Percentiles rank a stretch among this genome's conserved stretches.
phyloP scores from a whole-genome alignment of 768 basidiomycete species.

The Xerocomus brunneocitrinus region DNA sequence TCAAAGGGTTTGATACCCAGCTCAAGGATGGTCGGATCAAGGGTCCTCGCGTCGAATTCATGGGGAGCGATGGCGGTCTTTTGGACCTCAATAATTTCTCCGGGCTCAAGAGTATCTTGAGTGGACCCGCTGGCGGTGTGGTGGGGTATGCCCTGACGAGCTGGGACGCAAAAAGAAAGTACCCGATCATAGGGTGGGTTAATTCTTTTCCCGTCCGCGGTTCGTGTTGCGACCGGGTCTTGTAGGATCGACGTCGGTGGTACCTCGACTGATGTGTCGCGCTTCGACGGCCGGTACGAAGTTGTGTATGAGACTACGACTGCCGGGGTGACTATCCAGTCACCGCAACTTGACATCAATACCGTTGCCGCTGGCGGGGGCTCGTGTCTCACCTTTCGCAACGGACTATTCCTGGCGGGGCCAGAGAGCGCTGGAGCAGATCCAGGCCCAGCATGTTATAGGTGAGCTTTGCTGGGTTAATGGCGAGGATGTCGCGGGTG shows the following conservation, averaged over 20 bases:
- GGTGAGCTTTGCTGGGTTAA: slow-evolving; percentile 40
- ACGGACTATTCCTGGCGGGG: slow-evolving; percentile 87
- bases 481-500: background rate
- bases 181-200: slow-evolving; percentile 80
- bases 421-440: slow-evolving; percentile 93
- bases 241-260: slow-evolving; percentile 86
- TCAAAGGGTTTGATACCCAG: slow-evolving; percentile 77
- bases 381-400: slow-evolving; percentile 81
- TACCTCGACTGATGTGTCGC: slow-evolving; percentile 92
- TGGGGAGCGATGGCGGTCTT: slow-evolving; percentile 90
- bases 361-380: slow-evolving; percentile 96
- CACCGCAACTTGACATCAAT: slow-evolving; percentile 92
- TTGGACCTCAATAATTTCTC: slow-evolving; percentile 81
- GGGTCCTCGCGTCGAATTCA: slow-evolving; percentile 84
- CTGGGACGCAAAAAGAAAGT: slow-evolving; percentile 69
- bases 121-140: slow-evolving; percentile 92
- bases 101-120: slow-evolving; percentile 88
- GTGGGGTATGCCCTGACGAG: slow-evolving; percentile 90
- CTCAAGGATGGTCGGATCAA: slow-evolving; percentile 54
- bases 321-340: slow-evolving; percentile 88
- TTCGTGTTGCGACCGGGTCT: background rate
- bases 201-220: background rate
- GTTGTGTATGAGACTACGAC: slow-evolving; percentile 95
- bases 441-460: slow-evolving; percentile 89
- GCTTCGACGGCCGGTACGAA: slow-evolving; percentile 88